Base-by-base conservation (phyloP, 768 basidiomycete genomes). In the Hypholoma fasciculare region DNA sequence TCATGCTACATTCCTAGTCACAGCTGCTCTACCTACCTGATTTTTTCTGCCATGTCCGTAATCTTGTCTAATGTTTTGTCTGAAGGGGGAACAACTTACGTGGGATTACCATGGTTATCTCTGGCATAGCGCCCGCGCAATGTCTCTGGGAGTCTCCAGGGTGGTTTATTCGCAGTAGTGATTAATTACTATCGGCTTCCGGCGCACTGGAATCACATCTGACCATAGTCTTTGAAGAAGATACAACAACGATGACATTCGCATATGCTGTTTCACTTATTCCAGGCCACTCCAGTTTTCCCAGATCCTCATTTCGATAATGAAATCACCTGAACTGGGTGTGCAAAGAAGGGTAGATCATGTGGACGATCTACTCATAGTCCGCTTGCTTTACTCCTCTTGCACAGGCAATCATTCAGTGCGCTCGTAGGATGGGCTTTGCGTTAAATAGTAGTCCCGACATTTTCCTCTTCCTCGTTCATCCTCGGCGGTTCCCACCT, bases 11-110 rank as follows among this genome's bases (percentile, higher is more conserved):
- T 44, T 34, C 4, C 38, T 38, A 47, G 49, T 30, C 39, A 48
- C 36, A 27, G 48, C 19, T 16, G 30, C 30, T 14, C 4, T 8
- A 38, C 26, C n/a, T 43, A 40, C 51, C 44, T 62, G 63, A 61
- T 61, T 60, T 61, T 62, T 65, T 65, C 63, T 65, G 63, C 61
- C 63, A 62, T 46, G 34, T 23, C 42, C 43, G 27, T 26, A 36
- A 30, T n/a, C 30, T 44, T 36, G 30, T 47, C 44, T 34, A 46
- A 46, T 34, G 43, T 54, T 30, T 7, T 42, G 17, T 42, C 13
- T 42, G 13, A 17, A 42, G 40, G 40, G 40, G 17, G 13, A 16
- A 14, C 40, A 12, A 42, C 13, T 9, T 34, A 34, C 30, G 30
- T 34, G 30, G 34, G n/a, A 49, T 49, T 57, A 49, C 56, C 26